Percentiles rank a stretch among this genome's conserved stretches.
These are phyloP conservation scores for Lachnellula subtilissima DNA, from an alignment of 2,329 filamentous ascomycete genomes.

Conservation along the genomic window DNA sequence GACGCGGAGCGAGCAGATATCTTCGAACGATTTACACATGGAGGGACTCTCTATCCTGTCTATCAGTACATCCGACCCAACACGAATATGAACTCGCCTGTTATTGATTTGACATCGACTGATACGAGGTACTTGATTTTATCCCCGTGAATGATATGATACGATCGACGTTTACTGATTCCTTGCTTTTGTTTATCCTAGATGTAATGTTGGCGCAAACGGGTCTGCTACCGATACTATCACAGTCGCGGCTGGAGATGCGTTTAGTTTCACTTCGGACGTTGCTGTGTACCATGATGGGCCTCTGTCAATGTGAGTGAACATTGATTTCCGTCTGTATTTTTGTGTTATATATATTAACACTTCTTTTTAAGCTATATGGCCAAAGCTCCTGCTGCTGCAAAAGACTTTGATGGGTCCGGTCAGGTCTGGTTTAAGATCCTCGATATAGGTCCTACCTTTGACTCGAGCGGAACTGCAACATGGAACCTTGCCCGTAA, in stretches of 20 bases:
- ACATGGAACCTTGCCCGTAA: constrained; percentile 27
- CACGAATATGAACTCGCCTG: constrained; percentile 44
- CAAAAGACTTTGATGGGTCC: constrained; percentile 33
- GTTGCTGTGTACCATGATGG: constrained; percentile 33
- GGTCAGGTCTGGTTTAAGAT: constrained; percentile 37
- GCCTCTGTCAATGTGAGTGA: constrained; percentile 27
- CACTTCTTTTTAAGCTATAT: constrained; percentile 23
- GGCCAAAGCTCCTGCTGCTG: constrained; percentile 33
- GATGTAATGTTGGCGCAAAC: constrained; percentile 39
- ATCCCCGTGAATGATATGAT: background rate
- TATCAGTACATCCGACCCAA: constrained; percentile 47
- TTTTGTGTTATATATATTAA: background rate
- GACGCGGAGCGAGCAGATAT: constrained; percentile 17
- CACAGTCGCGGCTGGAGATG: constrained; percentile 35
- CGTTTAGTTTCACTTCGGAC: constrained; percentile 43
- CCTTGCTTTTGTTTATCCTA: constrained; percentile 37
- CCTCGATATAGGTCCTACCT: constrained; percentile 31
- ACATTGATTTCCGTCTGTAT: background rate
- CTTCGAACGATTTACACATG: constrained; percentile 23
- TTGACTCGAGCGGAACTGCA: constrained; percentile 15
- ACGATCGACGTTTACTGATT: too few relatives aligned
- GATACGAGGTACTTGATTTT: constrained; percentile 14
- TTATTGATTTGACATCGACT: constrained; percentile 32
- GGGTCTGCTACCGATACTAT: constrained; percentile 19
- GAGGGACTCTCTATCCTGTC: constrained; percentile 28